Evolutionary conservation across 495 filamentous ascomycete species (phyloP), one percentile per base, ranked within the genome.

Genomic region (Lophium mytilinum): DNA sequence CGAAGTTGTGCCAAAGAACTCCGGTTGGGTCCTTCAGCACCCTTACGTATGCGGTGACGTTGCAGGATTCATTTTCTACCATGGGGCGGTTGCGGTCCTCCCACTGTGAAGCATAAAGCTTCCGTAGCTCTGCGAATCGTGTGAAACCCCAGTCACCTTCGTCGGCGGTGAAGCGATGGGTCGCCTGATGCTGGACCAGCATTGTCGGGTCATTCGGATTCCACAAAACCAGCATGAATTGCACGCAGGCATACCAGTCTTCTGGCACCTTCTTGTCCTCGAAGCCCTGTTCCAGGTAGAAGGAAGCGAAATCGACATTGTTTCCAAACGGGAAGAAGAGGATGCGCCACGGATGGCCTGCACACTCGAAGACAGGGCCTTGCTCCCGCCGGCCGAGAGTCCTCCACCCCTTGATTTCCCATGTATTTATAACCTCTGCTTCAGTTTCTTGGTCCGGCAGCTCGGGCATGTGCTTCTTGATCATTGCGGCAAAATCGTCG

Each of bases 71-170:
- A 64, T 90, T 85, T 70, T 97, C 90, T 11, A 95, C 83, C 57
- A 99, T 78, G n/a, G 87, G 88, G 37, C 84, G 79, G 9, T 76
- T 78, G 60, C 73, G 76, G 36, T 81, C 78, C 49, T 90, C 83
- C 80, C 83, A 94, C 6, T 78, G 74, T 18, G 79, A 68, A 53
- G 78, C 83, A 68, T 96, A 95, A 64, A 96, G 82, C 64, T 82
- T 85, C 34, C 89, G 80, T 47, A 94, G 73, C 63, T 96, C 91
- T 18, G 85, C 82, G 67, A 96, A 99, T 51, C 90, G 73, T 4
- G 94, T 97, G 66, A 99, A 99, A 0, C 93, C 93, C 93, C 93
- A 99, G 64, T 99, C 93, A n/a, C 88, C 88, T 72, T 99, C 93
- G 18, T 96, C 92, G 40, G 84, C 85, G 10, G 88, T 96, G 68